phyloP scores from a whole-genome alignment of 306 rosid species.

The Psophocarpus tetragonolobus region DNA sequence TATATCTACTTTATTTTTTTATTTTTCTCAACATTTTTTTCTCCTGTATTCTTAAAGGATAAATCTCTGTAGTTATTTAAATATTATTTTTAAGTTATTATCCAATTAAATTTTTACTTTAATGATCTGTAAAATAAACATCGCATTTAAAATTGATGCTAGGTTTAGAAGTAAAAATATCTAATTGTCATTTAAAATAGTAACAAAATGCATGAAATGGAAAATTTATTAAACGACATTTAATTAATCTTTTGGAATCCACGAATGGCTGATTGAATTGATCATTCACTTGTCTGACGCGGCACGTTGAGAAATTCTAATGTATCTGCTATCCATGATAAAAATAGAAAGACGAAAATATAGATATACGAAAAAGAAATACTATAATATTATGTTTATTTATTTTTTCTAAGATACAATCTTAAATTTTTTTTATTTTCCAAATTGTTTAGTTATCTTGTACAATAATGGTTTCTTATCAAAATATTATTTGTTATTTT shows the following conservation, averaged over 20 bases:
- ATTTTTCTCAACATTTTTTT: too few species aligned
- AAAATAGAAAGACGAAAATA: too few species aligned
- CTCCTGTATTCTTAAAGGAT: too few species aligned
- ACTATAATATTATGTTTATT: too few species aligned
- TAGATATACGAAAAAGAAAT: too few species aligned
- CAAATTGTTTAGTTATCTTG: too few species aligned
- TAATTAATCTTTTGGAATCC: slow-evolving; percentile 28
- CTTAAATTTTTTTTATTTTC: too few species aligned
- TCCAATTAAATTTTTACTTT: not conserved
- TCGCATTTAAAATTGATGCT: not conserved
- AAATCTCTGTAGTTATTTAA: not conserved
- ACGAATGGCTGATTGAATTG: slow-evolving; percentile 34
- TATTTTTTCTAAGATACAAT: too few species aligned
- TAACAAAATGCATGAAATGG: not conserved
- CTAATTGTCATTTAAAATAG: not conserved
- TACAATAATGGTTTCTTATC: too few species aligned
- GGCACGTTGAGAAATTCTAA: not conserved
- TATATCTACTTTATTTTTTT: too few species aligned
- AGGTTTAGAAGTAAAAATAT: not conserved
- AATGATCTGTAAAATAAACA: not conserved
- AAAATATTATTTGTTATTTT: too few species aligned
- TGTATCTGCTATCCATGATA: too few species aligned
- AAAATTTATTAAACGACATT: slow-evolving; percentile 20
- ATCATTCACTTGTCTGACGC: not conserved
- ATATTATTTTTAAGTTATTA: not conserved